Evolutionary conservation across 805 yeast species (phyloP), one percentile per base, ranked within the genome.

Genomic region (Hanseniaspora clermontiae): DNA sequence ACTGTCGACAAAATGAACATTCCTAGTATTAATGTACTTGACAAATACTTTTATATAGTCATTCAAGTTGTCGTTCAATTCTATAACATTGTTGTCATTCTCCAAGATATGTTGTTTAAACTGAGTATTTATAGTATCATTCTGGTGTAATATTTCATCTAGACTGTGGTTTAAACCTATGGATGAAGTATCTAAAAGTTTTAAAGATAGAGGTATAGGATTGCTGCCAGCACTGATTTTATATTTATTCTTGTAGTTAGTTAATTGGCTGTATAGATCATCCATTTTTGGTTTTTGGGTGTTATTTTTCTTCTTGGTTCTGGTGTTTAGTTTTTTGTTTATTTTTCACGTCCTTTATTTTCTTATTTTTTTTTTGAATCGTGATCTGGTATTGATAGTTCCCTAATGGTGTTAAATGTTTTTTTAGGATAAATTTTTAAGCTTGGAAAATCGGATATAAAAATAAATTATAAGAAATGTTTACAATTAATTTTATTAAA

Each of bases 171-270:
- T 45, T 20, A 53, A 24, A 10, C 57, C 57, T 46, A 53, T 53
- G 29, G 57, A 53, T 5, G 49, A 43, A 15, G 45, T 53, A 29
- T 53, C 57, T n/a, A 53, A 11, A 7, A 53, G 19, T n/a, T 46
- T 45, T n/a, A 53, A 46, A 15, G 57, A 45, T 5, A 53, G 12
- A 8, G 57, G 57, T 14, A 53, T 32, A 10, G 57, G 57, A 19
- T 53, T 53, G 19, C 32, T 20, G 34, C 19, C 24, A 2, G 38
- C 32, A 9, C 17, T 46, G 19, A 51, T 38, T 24, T 38, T 32
- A 14, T 39, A 53, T 36, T 29, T 29, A 29, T 49, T 14, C 14
- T 45, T 53, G 15, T 46, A 37, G 4, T 17, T 46, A 46, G 43
- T 36, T 8, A 51, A 15, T 36, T 51, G 43, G 24, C 31, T 12